Evolutionary conservation across 1,139 yeast species (phyloP).

Genomic region (Debaryomyces nepalensis): DNA sequence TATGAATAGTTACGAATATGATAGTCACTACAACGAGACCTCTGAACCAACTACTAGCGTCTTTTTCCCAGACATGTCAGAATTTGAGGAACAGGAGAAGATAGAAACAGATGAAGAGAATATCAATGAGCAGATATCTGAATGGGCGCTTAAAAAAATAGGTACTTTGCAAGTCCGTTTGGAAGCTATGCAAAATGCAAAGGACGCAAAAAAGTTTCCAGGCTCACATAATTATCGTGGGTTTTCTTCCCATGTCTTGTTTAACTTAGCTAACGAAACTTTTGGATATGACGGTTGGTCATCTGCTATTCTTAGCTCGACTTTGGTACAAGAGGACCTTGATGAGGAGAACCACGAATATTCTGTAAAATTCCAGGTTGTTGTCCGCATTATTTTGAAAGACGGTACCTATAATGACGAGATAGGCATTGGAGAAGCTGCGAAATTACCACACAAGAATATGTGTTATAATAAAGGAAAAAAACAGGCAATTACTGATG

Average conservation of each 20-base stretch:
- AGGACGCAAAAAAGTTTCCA: slow-evolving; percentile 18
- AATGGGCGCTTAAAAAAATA: slow-evolving; percentile 39
- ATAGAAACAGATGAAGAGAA: slow-evolving; percentile 4
- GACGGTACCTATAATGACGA: slow-evolving; percentile 53
- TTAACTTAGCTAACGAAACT: slow-evolving; percentile 61
- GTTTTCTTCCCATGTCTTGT: slow-evolving; percentile 33
- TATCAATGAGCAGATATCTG: slow-evolving; percentile 13
- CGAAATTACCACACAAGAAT: slow-evolving; percentile 37
- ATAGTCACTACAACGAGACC: neutral
- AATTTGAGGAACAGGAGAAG: slow-evolving; percentile 20
- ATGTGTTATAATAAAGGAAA: slow-evolving; percentile 49
- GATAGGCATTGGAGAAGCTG: slow-evolving; percentile 46
- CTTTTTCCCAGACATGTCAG: slow-evolving; percentile 30
- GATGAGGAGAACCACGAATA: slow-evolving; percentile 22
- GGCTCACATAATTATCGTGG: slow-evolving; percentile 16
- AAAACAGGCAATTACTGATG: slow-evolving; percentile 59
- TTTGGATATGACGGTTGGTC: slow-evolving; percentile 77
- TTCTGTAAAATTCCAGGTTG: slow-evolving; percentile 30
- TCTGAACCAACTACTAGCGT: slow-evolving; percentile 23
- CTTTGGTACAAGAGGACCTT: slow-evolving; percentile 27
- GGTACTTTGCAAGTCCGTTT: slow-evolving; percentile 42
- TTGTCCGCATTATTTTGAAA: slow-evolving; percentile 44
- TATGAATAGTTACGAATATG: slow-evolving; percentile 3
- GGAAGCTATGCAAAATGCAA: slow-evolving; percentile 30
- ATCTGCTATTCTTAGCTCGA: slow-evolving; percentile 44